Base-by-base conservation (phyloP, 1,284 basidiomycete species). In the Ustilago sp. region DNA sequence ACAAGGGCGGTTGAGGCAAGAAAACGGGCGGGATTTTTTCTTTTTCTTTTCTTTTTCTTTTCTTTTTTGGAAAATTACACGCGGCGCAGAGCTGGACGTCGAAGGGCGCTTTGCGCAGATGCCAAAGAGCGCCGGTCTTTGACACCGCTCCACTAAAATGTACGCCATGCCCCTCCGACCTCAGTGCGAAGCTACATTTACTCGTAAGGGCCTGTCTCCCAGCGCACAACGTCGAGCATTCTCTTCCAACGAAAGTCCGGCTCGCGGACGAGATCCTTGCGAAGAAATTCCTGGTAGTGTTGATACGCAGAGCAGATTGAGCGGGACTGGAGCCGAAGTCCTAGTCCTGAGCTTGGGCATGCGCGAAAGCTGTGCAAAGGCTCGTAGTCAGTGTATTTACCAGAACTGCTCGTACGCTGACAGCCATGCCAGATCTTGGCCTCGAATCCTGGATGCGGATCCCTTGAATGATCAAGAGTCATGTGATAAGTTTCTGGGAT, bases 311-410 rank as follows among this genome's bases (percentile, higher is more conserved):
- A 48, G n/a, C 8, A 48, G 23, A 28, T 48, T 19, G n/a, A 17
- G 15, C 39, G 23, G 23, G 2, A 28, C 23, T 28, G 23, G 23
- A 3, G 23, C 23, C 0, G 23, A 28, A 3, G 23, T 28, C 23
- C 23, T 45, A 45, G 43, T 32, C 48, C 28, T 31, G 48, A 57
- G 28, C 55, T 39, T 34, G 55, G 55, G 31, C 55, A 45, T 34
- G 35, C 31, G 28, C 13, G 48, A 13, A 32, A 13, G 8, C n/a
- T 7, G 48, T 50, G 13, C 23, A 23, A 32, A 50, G 48, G 31
- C 9, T 50, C 31, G 28, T 36, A 51, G 48, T 51, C 51, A n/a
- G 8, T 19, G 48, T 13, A 4, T 12, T 50, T 19, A 2, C n/a
- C 48, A 50, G 48, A 34, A n/a, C 48, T 32, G 0, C 13, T 36